phyloP scores from a whole-genome alignment of 352 stramenopile genomes.

The Phytophthora ohioensis region DNA sequence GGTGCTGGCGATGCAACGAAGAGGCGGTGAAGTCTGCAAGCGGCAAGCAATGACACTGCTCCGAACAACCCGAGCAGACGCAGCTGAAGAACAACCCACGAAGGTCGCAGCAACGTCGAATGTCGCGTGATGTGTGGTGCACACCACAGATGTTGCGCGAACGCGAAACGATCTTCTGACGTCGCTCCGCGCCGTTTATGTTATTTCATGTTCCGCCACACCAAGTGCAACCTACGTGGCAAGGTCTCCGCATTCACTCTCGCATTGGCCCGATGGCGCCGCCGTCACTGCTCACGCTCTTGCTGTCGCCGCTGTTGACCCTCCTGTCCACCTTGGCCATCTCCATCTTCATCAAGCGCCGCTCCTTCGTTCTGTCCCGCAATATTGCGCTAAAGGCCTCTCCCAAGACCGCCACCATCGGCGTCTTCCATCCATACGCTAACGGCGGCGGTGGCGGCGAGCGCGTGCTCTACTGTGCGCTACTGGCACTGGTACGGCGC shows the following conservation, averaged over 20 bases:
- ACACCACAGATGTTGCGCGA: slow-evolving; percentile 1
- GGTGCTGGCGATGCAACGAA: neutral
- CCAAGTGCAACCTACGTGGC: slow-evolving; percentile 14
- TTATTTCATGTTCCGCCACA: neutral
- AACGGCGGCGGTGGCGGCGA: slow-evolving; percentile 97
- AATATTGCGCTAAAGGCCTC: slow-evolving; percentile 18
- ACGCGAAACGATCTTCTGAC: too few species aligned
- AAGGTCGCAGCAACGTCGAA: slow-evolving; percentile 6
- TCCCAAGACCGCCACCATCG: slow-evolving; percentile 59
- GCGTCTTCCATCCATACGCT: slow-evolving; percentile 96
- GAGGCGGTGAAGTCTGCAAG: slow-evolving; percentile 3
- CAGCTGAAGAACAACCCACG: neutral
- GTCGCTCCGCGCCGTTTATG: neutral
- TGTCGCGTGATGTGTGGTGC: neutral
- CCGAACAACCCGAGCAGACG: slow-evolving; percentile 9
- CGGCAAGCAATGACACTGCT: slow-evolving; percentile 11
- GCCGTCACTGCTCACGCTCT: slow-evolving; percentile 16
- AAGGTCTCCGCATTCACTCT: neutral
- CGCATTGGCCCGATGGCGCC: slow-evolving; percentile 2
- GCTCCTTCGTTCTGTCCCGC: slow-evolving; percentile 46
- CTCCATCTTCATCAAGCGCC: slow-evolving; percentile 51
- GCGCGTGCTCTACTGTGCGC: slow-evolving; percentile 97
- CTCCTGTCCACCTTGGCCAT: slow-evolving; percentile 32
- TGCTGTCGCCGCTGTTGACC: slow-evolving; percentile 38
- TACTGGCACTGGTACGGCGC: slow-evolving; percentile 84